Evolutionary conservation across 345 rosid genomes (phyloP), one percentile per base, ranked within the genome.

Genomic region (Barbarea vulgaris): DNA sequence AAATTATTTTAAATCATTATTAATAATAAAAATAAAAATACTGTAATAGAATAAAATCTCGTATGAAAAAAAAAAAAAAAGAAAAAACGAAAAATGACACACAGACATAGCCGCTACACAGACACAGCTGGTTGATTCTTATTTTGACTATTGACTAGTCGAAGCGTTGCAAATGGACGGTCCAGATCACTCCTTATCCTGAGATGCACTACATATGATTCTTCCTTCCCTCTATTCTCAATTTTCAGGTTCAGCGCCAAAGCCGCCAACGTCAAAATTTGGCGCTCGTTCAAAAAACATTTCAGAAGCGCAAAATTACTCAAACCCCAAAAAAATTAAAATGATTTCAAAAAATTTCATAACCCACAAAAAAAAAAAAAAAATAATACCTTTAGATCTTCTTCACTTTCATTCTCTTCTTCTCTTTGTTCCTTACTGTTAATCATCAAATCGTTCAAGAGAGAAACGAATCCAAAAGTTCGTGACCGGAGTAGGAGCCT

Each of bases 341-440:
- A 64, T 69, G 0, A 9, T 10, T 54, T 53, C 24, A 37, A 69
- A 58, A 58, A 1, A n/a, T 69, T 77, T 65, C 52, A 48, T 36
- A 33, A 48, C 12, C 12, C 41, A 54, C 41, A 24, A 3, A 47
- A 47, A 22, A 55, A n/a, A n/a, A n/a, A n/a, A n/a, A n/a, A n/a
- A n/a, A n/a, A n/a, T n/a, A n/a, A 54, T 55, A 47, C 74, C 27
- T 58, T 64, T 46, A 44, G 71, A 70, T 77, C 80, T 77, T 34
- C 5, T 77, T 34, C 5, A 4, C 72, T 57, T 17, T 2, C 22
- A 11, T 22, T 1, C 15, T 56, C 74, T 25, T 41, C 54, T 18
- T 46, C 60, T 30, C 60, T 50, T 66, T 56, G 44, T 27, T 75
- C 24, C 37, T 48, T 57, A 1, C 61, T 56, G 6, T 30, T 30